Evolutionary conservation across 2,329 filamentous ascomycete genomes (phyloP).

Genomic region (Drechmeria coniospora): DNA sequence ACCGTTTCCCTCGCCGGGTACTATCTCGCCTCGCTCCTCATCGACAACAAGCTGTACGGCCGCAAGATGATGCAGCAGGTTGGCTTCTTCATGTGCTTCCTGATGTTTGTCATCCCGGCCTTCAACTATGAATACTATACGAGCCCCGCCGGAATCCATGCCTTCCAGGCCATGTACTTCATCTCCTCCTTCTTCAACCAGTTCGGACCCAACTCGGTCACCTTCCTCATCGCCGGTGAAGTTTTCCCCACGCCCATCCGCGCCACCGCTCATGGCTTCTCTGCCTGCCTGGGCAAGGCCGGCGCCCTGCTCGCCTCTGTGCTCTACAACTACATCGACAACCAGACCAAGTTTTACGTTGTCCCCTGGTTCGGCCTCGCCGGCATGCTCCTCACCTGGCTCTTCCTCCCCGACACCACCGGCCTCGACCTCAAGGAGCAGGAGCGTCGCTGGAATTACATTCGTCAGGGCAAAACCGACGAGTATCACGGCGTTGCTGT

Average conservation of each 20-base stretch:
- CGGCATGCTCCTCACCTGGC: conserved; percentile 65
- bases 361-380: conserved; percentile 90
- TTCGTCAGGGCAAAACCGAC: conserved; percentile 57
- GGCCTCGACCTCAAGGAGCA: conserved; percentile 95
- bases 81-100: conserved; percentile 83
- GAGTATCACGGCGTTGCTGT: conserved; percentile 92
- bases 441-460: conserved; percentile 82
- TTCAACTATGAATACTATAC: conserved; percentile 83
- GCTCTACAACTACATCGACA: conserved; percentile 88
- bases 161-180: conserved; percentile 99
- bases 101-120: conserved; percentile 83
- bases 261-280: conserved; percentile 86
- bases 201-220: conserved; percentile 91
- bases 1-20: conserved; percentile 76
- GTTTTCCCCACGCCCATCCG: conserved; percentile 92
- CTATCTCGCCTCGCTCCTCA: conserved; percentile 75
- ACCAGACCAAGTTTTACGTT: conserved; percentile 72
- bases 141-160: conserved; percentile 51
- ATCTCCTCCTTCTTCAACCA: conserved; percentile 98
- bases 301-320: conserved; percentile 78
- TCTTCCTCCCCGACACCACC: conserved; percentile 94
- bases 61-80: conserved; percentile 94
- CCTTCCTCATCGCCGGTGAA: conserved; percentile 89
- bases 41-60: conserved; percentile 93
- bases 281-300: conserved; percentile 78